phyloP scores from a whole-genome alignment of 2,329 filamentous ascomycete genomes.

The Trichoderma afroharzianum region DNA sequence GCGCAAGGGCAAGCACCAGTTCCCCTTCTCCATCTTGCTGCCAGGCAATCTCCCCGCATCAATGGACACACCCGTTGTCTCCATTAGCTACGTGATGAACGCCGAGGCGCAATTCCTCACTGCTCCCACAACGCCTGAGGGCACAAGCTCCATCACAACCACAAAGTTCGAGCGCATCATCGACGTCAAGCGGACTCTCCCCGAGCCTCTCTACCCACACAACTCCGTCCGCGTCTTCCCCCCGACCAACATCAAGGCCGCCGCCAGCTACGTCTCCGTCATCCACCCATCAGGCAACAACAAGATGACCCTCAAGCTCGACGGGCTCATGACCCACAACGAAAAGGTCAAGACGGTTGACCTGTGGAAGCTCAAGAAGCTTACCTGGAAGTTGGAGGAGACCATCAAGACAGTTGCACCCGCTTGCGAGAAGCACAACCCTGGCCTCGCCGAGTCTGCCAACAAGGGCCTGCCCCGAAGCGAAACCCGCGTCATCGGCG shows the following conservation, averaged over 20 bases:
- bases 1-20: constrained; percentile 61
- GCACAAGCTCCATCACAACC: constrained; percentile 24
- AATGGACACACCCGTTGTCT: constrained; percentile 68
- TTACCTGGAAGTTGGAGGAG: constrained; percentile 93
- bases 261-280: constrained; percentile 75
- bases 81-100: constrained; percentile 74
- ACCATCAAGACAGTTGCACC: constrained; percentile 73
- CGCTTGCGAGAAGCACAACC: constrained; percentile 72
- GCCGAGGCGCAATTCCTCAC: constrained; percentile 48
- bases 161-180: constrained; percentile 66
- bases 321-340: constrained; percentile 75
- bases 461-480: constrained; percentile 70
- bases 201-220: constrained; percentile 71
- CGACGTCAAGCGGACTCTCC: constrained; percentile 73
- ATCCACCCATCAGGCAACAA: constrained; percentile 84
- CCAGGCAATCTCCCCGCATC: constrained; percentile 82
- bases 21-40: constrained; percentile 86
- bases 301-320: constrained; percentile 73
- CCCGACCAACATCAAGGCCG: constrained; percentile 87
- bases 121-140: neutral
- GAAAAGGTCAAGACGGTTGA: constrained; percentile 66
- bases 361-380: constrained; percentile 83
- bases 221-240: constrained; percentile 93
- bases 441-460: constrained; percentile 37
- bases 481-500: constrained; percentile 73